Evolutionary conservation across 495 filamentous ascomycete species (phyloP), one percentile per base, ranked within the genome.

Genomic region (Penicillium taxi): DNA sequence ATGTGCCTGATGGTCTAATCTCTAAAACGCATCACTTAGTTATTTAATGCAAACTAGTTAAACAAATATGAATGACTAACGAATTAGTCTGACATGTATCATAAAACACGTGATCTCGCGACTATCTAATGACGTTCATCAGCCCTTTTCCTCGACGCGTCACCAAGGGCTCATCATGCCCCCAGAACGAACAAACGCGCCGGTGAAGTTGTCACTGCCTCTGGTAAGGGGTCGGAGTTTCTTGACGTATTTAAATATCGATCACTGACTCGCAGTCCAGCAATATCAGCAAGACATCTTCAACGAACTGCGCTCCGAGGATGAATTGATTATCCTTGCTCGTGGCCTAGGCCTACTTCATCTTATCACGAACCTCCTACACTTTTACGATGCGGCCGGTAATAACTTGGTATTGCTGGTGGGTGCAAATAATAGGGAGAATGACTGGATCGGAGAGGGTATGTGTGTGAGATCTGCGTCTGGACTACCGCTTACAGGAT

Each of bases 301-400:
- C 67, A 81, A 83, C 64, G 83, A 89, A 73, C 78, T 94, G 41
- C 80, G 85, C 40, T 65, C 77, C 34, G 85, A 95, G 63, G 91
- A 98, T 84, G 84, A 90, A 61, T 79, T 96, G 44, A 79, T 96
- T 48, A 69, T 96, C 26, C 72, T 96, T 24, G 90, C 89, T 2
- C 84, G 89, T 35, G 91, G 91, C 48, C 78, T 96, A 12, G 91
- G 91, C 35, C 79, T 96, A 12, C 74, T 96, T 36, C 86, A 86
- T 32, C 67, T 96, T 12, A 75, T 95, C 41, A 93, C 87, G 11
- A 96, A 96, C 55, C 75, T 98, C 6, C 77, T 98, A 22, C 93
- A 98, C 57, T 86, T 88, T 14, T 94, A 94, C 63, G 91, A 98
- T 71, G 90, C 86, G 2, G 86, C 87, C 5, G 91, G 93, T 4